Evolutionary conservation across 441 rosid species (phyloP), one percentile per base, ranked within the genome.

Genomic region (Daphne laureola): DNA sequence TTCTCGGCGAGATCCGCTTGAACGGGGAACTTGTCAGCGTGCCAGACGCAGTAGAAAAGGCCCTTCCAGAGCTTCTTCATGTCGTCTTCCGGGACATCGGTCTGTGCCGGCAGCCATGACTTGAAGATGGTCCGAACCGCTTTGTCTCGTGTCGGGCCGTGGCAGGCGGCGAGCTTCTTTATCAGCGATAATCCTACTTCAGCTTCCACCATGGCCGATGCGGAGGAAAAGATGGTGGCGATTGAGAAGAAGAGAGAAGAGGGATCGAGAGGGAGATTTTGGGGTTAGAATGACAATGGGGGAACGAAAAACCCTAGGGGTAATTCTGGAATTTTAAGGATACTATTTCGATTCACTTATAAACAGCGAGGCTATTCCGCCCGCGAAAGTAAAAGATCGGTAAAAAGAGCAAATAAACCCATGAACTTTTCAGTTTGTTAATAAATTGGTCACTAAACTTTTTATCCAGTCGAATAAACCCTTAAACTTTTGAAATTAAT

Each of bases 31-130:
- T 91, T 88, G 59, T 91, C 98, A 40, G 98, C 78, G 65, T 88
- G 98, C 98, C 98, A 91, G 40, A 91, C 76, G 68, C 98, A 88
- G 73, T 83, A 91, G 76, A 91, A 91, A 49, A 91, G 80, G 12
- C 96, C 98, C 64, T 88, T 90, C 98, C 98, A 91, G 4, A 91
- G 77, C 81, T 79, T 83, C 82, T 73, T 83, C 85, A 90, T 79
- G 43, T 81, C 87, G 8, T 88, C 90, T 31, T 80, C 90, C n/a
- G 84, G 43, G 67, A 91, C 45, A 42, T 70, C 54, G 6, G 80
- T 48, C 46, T 78, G 95, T 12, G 77, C 67, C 0, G 95, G 98
- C 47, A 91, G 83, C 97, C 97, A 90, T 12, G 64, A 69, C 46
- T 66, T 57, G 58, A 90, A 68, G 56, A 87, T 71, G 35, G 71